Percentiles rank a stretch among this genome's conserved stretches.
Conservation (phyloP, 2,329 filamentous ascomycete genomes). For the Chaetomium olivaceum region DNA sequence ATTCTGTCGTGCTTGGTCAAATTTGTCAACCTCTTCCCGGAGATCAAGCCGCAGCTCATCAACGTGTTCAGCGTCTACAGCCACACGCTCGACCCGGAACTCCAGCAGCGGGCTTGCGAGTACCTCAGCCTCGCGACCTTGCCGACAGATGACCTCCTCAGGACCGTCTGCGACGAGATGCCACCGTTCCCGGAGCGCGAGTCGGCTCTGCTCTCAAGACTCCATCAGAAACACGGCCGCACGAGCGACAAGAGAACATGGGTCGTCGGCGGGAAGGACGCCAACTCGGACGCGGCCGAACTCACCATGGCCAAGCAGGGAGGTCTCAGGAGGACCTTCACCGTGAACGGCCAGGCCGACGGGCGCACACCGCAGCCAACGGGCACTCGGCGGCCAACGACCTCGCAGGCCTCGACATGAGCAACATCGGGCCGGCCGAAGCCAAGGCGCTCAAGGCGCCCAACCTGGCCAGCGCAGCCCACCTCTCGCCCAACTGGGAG, state of each 20-base stretch:
- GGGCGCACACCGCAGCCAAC: slow-evolving; percentile 51
- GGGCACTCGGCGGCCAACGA: slow-evolving; percentile 59
- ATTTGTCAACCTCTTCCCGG: slow-evolving; percentile 96
- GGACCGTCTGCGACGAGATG: slow-evolving; percentile 98
- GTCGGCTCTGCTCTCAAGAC: slow-evolving; percentile 83
- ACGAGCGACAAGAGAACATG: slow-evolving; percentile 95
- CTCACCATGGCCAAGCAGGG: slow-evolving; percentile 77
- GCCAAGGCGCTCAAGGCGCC: slow-evolving; percentile 64
- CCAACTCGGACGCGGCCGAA: slow-evolving; percentile 78
- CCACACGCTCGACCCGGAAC: slow-evolving; percentile 89
- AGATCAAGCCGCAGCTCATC: slow-evolving; percentile 93
- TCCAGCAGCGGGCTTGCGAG: slow-evolving; percentile 95
- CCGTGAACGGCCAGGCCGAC: slow-evolving; percentile 53
- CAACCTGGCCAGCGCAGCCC: slow-evolving; percentile 88
- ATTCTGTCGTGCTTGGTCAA: slow-evolving; percentile 95
- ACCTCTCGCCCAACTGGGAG: slow-evolving; percentile 94
- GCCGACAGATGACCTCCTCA: slow-evolving; percentile 84
- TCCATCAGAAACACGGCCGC: slow-evolving; percentile 91
- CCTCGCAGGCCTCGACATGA: slow-evolving; percentile 81
- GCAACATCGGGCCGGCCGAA: slow-evolving; percentile 56
- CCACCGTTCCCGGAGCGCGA: slow-evolving; percentile 94
- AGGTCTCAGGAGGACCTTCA: slow-evolving; percentile 85
- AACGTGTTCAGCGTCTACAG: slow-evolving; percentile 90
- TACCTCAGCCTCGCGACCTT: slow-evolving; percentile 84
- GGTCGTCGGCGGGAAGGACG: slow-evolving; percentile 96